Evolutionary conservation across 495 filamentous ascomycete genomes (phyloP).

Genomic region (Copromyces sp.): DNA sequence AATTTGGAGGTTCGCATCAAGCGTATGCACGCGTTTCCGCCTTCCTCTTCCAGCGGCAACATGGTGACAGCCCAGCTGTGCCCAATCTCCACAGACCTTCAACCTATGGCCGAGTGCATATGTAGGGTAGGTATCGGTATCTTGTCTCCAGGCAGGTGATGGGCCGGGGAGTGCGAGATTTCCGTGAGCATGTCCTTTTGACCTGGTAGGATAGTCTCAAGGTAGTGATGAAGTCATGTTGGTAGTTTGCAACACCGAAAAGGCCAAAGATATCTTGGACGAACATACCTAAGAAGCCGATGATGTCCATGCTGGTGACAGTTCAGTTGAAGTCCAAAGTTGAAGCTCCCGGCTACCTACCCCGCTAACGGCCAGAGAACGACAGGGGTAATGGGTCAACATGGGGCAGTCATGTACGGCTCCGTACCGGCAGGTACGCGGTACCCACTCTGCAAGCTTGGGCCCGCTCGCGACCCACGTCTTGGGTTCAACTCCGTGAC

Average conservation of each 20-base stretch:
- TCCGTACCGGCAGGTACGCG: conserved; percentile 2
- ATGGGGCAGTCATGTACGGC: not conserved
- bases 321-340: not conserved
- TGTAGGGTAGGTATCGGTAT: not conserved
- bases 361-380: not conserved
- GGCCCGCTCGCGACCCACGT: conserved; percentile 11
- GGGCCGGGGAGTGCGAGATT: not conserved
- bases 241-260: not conserved
- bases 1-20: not conserved
- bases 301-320: not conserved
- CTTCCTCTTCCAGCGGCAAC: not conserved
- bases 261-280: not conserved
- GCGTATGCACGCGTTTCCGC: not conserved
- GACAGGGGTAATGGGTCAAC: not conserved
- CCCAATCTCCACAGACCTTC: not conserved
- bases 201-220: not conserved
- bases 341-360: not conserved
- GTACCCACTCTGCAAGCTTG: conserved; percentile 5
- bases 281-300: not conserved
- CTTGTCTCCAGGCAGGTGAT: not conserved
- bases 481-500: conserved; percentile 7
- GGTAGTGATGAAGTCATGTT: not conserved
- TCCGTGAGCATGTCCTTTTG: not conserved
- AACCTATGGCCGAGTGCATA: not conserved
- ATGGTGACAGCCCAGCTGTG: not conserved